Conservation (phyloP, 2,329 filamentous ascomycete genomes). For the Diaporthe vaccinii region DNA sequence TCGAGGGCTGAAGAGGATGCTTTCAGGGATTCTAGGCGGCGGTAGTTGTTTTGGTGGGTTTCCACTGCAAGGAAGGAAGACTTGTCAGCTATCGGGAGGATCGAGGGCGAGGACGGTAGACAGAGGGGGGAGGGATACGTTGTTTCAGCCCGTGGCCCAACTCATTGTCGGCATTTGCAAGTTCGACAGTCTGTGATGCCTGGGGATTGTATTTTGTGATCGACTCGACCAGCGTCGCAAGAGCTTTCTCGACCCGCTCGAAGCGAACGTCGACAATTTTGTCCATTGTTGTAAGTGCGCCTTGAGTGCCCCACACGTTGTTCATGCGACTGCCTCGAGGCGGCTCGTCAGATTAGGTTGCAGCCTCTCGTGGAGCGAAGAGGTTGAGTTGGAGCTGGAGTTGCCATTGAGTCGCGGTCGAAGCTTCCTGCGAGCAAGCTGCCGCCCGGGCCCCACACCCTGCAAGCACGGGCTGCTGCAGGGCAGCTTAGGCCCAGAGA, state of each 20-base stretch:
- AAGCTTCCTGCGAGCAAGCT: conserved; percentile 3
- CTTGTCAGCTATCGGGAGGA: conserved; percentile 26
- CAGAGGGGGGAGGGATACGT: conserved; percentile 57
- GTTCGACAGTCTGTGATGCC: conserved; percentile 74
- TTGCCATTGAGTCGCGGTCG: conserved; percentile 10
- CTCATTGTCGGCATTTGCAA: conserved; percentile 78
- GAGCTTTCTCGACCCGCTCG: conserved; percentile 74
- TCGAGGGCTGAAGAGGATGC: conserved; percentile 76
- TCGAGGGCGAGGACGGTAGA: neutral
- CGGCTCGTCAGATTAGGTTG: neutral
- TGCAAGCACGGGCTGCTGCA: conserved; percentile 23
- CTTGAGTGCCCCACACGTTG: neutral
- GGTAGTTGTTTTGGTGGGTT: conserved; percentile 80
- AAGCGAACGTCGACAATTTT: conserved; percentile 72
- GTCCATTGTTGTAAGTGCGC: conserved; percentile 64
- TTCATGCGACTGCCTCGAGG: conserved; percentile 22
- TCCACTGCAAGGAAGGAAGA: conserved; percentile 61
- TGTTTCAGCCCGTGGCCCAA: conserved; percentile 76
- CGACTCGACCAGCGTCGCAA: conserved; percentile 81
- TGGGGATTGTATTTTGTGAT: conserved; percentile 87
- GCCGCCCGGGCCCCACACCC: conserved; percentile 13
- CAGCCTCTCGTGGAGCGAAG: conserved; percentile 3
- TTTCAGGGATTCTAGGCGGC: conserved; percentile 77
- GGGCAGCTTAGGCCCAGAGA: conserved; percentile 1
- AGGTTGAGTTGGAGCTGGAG: neutral